phyloP scores from a whole-genome alignment of 75 land plant genomes.

The Larix kaempferi region DNA sequence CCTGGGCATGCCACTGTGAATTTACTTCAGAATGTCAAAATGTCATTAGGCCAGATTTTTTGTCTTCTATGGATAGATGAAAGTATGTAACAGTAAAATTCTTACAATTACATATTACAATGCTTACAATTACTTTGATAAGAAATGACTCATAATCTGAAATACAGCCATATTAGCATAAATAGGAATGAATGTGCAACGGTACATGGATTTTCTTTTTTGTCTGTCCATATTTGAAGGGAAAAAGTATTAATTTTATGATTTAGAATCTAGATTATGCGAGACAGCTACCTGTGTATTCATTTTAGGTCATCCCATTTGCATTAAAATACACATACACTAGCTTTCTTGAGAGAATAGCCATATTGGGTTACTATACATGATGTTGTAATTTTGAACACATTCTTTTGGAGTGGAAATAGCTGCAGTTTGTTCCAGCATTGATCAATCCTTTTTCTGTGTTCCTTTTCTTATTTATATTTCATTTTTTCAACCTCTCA shows the following conservation, averaged over 20 bases:
- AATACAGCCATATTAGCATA: too few relatives aligned
- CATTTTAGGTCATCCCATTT: neutral
- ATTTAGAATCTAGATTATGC: neutral
- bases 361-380: neutral
- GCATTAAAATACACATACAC: neutral
- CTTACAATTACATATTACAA: too few relatives aligned
- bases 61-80: neutral
- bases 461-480: neutral
- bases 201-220: neutral
- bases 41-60: neutral
- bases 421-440: neutral
- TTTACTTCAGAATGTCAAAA: neutral
- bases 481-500: neutral
- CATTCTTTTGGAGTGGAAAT: neutral
- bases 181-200: neutral
- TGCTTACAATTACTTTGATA: too few relatives aligned
- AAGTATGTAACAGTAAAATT: neutral
- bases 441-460: neutral
- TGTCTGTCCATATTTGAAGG: neutral
- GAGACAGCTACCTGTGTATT: neutral
- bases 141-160: too few relatives aligned
- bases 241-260: neutral
- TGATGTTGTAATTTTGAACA: neutral
- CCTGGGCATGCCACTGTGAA: neutral
- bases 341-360: neutral